phyloP scores from a whole-genome alignment of 2,329 filamentous ascomycete genomes.

The Cercospora zeina region DNA sequence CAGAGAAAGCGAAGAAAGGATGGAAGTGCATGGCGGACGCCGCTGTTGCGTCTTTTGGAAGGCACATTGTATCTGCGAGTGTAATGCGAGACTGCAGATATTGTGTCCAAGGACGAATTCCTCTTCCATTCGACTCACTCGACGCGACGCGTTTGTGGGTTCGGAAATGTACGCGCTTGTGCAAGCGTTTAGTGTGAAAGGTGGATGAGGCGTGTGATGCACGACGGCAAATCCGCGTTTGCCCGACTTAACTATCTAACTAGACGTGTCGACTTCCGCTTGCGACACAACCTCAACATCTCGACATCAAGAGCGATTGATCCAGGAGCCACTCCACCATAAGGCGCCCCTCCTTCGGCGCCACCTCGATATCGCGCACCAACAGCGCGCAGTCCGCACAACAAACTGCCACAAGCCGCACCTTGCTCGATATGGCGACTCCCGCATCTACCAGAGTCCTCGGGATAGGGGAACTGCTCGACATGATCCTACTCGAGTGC shows the following conservation, averaged over 20 bases:
- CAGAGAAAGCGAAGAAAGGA: not conserved
- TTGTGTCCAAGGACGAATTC: not conserved
- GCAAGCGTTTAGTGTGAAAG: not conserved
- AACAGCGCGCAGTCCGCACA: too few species aligned
- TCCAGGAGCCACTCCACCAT: not conserved
- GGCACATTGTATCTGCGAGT: not conserved
- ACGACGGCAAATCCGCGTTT: not conserved
- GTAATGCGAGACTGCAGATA: conserved; percentile 4
- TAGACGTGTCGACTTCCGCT: not conserved
- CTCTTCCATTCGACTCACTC: not conserved
- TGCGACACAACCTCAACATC: not conserved
- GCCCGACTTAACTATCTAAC: too few species aligned
- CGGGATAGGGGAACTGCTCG: not conserved
- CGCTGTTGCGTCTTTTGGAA: not conserved
- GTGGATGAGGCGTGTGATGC: not conserved
- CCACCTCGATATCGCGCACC: not conserved
- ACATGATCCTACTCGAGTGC: not conserved
- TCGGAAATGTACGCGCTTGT: not conserved
- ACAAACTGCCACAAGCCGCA: not conserved
- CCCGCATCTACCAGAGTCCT: not conserved
- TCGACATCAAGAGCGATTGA: not conserved
- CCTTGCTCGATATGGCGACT: not conserved
- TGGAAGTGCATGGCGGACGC: not conserved
- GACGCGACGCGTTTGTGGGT: not conserved
- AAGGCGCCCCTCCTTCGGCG: not conserved